Percentiles rank a stretch among this genome's conserved stretches.
Conservation (phyloP, 2,329 filamentous ascomycete species). For the Neofusicoccum umdonicola region DNA sequence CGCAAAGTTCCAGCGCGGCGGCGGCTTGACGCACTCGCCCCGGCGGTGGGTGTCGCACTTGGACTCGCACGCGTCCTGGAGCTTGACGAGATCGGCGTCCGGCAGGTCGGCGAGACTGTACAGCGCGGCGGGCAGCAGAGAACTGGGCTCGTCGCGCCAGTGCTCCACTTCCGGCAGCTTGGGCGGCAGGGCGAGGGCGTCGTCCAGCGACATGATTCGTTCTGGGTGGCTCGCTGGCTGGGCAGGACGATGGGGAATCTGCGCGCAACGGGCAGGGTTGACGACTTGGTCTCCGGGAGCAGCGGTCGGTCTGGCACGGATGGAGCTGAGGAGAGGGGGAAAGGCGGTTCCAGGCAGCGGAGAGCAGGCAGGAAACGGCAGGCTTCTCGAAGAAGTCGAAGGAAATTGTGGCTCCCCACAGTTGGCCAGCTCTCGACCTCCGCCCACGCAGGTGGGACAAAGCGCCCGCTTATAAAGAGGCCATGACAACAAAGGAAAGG, state of each 20-base stretch:
- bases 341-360: not conserved
- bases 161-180: slow-evolving; percentile 15
- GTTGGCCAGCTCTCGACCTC: not conserved
- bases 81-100: not conserved
- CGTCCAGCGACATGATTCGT: not conserved
- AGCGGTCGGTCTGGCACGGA: not conserved
- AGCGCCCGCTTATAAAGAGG: slow-evolving; percentile 7
- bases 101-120: slow-evolving; percentile 7
- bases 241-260: not conserved
- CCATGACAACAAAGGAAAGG: not conserved
- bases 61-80: slow-evolving; percentile 14
- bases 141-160: slow-evolving; percentile 14
- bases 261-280: not conserved
- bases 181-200: slow-evolving; percentile 9
- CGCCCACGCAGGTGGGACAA: not conserved
- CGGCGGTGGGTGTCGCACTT: slow-evolving; percentile 11
- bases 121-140: slow-evolving; percentile 14
- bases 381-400: not conserved
- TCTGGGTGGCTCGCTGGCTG: not conserved
- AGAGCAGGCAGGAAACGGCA: not conserved
- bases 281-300: not conserved
- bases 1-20: not conserved
- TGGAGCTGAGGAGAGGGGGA: not conserved
- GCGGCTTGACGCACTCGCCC: slow-evolving; percentile 13
- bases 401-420: not conserved